Percentiles rank a stretch among this genome's conserved stretches.
Evolutionary conservation across 1,284 basidiomycete genomes (phyloP).

Genomic region (Ustilago cynodontis): DNA sequence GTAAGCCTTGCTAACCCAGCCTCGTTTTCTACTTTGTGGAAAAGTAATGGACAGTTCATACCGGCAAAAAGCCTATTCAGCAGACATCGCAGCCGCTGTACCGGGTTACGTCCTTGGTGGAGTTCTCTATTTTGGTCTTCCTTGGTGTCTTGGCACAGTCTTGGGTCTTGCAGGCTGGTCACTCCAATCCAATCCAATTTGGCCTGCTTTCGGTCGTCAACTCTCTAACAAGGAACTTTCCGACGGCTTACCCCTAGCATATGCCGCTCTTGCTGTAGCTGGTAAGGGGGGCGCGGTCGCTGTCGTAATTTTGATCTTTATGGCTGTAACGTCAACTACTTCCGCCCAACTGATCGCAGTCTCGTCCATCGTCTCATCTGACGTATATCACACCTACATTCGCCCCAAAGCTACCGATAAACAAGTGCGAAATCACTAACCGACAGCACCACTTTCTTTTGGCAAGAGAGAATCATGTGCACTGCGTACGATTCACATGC

Average conservation of each 20-base stretch:
- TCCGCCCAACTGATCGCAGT: constrained; percentile 64
- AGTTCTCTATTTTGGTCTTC: constrained; percentile 65
- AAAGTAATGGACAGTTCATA: constrained; percentile 55
- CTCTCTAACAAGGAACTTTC: constrained; percentile 47
- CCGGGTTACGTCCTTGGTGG: constrained; percentile 64
- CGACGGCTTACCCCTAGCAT: constrained; percentile 56
- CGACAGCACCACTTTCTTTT: too few relatives aligned
- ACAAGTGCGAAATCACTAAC: too few relatives aligned
- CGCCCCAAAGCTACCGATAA: constrained; percentile 44
- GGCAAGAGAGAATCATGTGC: too few relatives aligned
- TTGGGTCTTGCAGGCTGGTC: constrained; percentile 56
- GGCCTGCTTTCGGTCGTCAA: constrained; percentile 55
- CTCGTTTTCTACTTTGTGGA: too few relatives aligned
- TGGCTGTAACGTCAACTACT: constrained; percentile 60
- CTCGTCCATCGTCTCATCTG: constrained; percentile 55
- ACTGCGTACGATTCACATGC: too few relatives aligned
- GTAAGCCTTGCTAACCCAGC: too few relatives aligned
- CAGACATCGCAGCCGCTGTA: constrained; percentile 57
- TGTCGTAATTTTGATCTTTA: constrained; percentile 62
- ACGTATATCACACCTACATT: constrained; percentile 63
- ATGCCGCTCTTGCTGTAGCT: constrained; percentile 54
- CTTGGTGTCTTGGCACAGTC: constrained; percentile 61
- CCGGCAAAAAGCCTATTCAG: constrained; percentile 66
- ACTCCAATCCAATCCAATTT: constrained; percentile 53
- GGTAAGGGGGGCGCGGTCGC: constrained; percentile 64